A percentile compares a stretch with the other conserved stretches of the same genome.
Conservation (phyloP, 106 monocot species). For the Posidonia australis region DNA sequence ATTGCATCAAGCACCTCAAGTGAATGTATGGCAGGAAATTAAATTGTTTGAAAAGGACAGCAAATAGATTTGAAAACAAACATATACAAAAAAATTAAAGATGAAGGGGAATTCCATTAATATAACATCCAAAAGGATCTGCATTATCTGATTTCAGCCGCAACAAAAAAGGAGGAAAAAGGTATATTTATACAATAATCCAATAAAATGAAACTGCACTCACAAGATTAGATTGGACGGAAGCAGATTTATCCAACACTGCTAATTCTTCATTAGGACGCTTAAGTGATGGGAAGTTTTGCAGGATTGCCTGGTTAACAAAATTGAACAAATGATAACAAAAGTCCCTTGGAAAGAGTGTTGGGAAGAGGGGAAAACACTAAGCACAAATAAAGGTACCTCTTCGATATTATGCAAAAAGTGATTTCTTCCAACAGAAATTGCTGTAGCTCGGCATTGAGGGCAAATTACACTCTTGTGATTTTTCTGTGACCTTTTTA, state of each 20-base stretch:
- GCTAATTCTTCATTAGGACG: constrained; percentile 79
- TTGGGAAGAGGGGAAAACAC: neutral
- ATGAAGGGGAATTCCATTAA: no score
- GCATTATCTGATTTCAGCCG: no score
- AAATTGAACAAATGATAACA: neutral
- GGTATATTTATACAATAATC: no score
- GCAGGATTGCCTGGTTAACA: constrained; percentile 55
- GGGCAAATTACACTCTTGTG: constrained; percentile 45
- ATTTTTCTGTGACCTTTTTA: constrained; percentile 53
- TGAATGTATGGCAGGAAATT: no score
- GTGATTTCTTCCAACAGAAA: constrained; percentile 91
- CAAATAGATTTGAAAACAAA: no score
- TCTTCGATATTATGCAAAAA: constrained; percentile 88
- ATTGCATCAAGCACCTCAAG: no score
- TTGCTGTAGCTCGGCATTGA: constrained; percentile 59
- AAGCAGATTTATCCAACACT: constrained; percentile 55
- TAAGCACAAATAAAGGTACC: constrained; percentile 15
- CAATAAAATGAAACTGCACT: constrained; percentile 17
- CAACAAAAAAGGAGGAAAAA: no score
- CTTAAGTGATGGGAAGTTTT: constrained; percentile 58
- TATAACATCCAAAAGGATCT: no score
- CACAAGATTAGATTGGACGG: constrained; percentile 72
- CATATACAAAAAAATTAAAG: no score
- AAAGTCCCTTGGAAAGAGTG: neutral
- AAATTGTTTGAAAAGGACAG: no score